A percentile compares a stretch with the other conserved stretches of the same genome.
These are phyloP conservation scores for Cladophialophora carrionii DNA, from an alignment of 2,329 filamentous ascomycete genomes.

Conservation along the genomic window DNA sequence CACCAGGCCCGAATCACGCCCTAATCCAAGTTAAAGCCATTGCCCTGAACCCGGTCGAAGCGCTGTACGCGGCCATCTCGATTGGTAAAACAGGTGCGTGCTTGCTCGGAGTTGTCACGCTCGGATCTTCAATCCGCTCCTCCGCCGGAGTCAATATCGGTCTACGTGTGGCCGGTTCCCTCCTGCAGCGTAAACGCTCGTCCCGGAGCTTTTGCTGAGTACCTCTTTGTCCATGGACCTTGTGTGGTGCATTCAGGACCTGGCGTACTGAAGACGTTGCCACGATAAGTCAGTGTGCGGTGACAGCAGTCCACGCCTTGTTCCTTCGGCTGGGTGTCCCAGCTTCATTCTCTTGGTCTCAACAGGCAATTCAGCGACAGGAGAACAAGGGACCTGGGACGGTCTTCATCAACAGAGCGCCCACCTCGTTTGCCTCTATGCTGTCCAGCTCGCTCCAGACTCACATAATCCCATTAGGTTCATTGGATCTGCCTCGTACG, in stretches of 20 bases:
- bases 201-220: slow-evolving; percentile 40
- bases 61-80: slow-evolving; percentile 11
- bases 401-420: background rate
- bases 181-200: slow-evolving; percentile 15
- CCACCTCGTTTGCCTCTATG: slow-evolving; percentile 1
- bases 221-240: slow-evolving; percentile 37
- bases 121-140: background rate
- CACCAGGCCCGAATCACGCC: slow-evolving; percentile 3
- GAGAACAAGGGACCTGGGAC: background rate
- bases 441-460: background rate
- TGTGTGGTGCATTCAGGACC: slow-evolving; percentile 33
- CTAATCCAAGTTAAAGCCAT: slow-evolving; percentile 32
- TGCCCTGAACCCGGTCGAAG: slow-evolving; percentile 37
- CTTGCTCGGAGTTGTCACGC: background rate
- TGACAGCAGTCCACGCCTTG: slow-evolving; percentile 43
- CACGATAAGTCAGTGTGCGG: slow-evolving; percentile 40
- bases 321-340: slow-evolving; percentile 30
- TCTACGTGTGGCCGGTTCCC: slow-evolving; percentile 5
- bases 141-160: background rate
- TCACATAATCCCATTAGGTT: background rate
- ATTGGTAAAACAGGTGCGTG: slow-evolving; percentile 18
- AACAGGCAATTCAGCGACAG: background rate
- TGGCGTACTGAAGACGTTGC: slow-evolving; percentile 39
- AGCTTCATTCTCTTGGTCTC: slow-evolving; percentile 5
- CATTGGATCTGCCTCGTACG: background rate